Evolutionary conservation across 768 basidiomycete species (phyloP), one percentile per base, ranked within the genome.

Genomic region (Naganishia onofrii): DNA sequence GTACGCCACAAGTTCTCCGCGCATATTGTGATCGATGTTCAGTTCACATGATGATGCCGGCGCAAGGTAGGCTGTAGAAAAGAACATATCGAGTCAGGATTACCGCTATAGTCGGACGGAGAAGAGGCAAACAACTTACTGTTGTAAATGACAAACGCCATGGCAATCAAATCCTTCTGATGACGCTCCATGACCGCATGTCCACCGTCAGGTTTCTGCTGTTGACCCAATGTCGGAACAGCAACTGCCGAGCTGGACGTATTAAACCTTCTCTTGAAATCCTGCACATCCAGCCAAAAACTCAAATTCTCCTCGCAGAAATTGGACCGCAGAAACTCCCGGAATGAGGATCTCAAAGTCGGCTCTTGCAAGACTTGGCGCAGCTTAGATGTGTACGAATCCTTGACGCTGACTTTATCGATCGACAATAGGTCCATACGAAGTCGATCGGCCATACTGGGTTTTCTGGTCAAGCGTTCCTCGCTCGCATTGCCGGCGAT

Each of bases 301-400:
- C 90, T 89, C 74, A 99, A 83, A 79, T 99, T 99, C 84, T 99
- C 96, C 78, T 99, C 96, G 82, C 92, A 98, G 80, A 96, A 98
- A 81, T 97, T 98, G 68, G 87, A 85, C 36, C 92, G 87, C 67
- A 99, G 82, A 84, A 93, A 95, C 73, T 98, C 96, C 70, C 96
- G 88, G 86, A 99, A 99, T 60, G 97, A 83, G 2, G 87, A 86
- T 17, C 96, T 88, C 44, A 94, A 83, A 34, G 89, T 88, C 0
- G 94, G 91, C 72, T 98, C 93, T 72, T 95, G 94, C 28, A 99
- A 86, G 72, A 99, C 94, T 80, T 90, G 91, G 72, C 88, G 87
- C 54, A 98, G 84, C 65, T 92, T 90, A 68, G 93, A 92, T 17
- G 92, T 90, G 77, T 95, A 95, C 80, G 90, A 92, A 84, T 96